Evolutionary conservation across 805 yeast species (phyloP), one percentile per base, ranked within the genome.

Genomic region (Ogataea pilisensis): DNA sequence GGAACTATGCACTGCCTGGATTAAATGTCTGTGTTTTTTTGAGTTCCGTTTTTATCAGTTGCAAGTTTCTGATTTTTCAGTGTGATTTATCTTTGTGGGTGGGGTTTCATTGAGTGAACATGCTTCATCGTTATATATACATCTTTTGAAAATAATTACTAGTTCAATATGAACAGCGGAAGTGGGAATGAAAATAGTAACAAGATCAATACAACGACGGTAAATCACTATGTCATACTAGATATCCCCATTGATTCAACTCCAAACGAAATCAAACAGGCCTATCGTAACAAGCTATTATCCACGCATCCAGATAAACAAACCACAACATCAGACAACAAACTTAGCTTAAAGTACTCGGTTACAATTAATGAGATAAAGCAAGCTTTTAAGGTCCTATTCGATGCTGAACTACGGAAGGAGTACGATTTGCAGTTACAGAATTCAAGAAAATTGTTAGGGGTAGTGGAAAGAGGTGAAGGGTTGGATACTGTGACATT

Each of bases 301-400:
- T 54, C 59, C 3, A 60, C 75, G 2, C 98, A 91, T 60, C 98
- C 98, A 1, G 98, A 91, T 58, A 90, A 89, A 51, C 37, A 33
- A 22, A 12, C 35, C 24, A 14, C 16, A n/a, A 28, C 13, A 11
- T 16, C 30, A 17, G 17, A 7, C 8, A 20, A 17, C 25, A 22
- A 24, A 30, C 31, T 14, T 9, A 19, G n/a, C n/a, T 8, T 24
- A 24, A 24, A 24, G 7, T 8, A 29, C 4, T 18, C 3, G 21
- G 20, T 12, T 14, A 13, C 25, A 19, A 20, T 33, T 4, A 18
- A 12, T 42, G 61, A 63, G 19, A 69, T 89, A 24, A 74, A 82
- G 49, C 63, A 59, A 18, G 96, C 97, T 0, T 89, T 85, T 51
- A 53, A 62, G n/a, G 66, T 71, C 0, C 62, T 89, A 7, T 58